Percentiles rank a stretch among this genome's conserved stretches.
Evolutionary conservation across 768 basidiomycete species (phyloP).

Genomic region (Tricholoma terreum): DNA sequence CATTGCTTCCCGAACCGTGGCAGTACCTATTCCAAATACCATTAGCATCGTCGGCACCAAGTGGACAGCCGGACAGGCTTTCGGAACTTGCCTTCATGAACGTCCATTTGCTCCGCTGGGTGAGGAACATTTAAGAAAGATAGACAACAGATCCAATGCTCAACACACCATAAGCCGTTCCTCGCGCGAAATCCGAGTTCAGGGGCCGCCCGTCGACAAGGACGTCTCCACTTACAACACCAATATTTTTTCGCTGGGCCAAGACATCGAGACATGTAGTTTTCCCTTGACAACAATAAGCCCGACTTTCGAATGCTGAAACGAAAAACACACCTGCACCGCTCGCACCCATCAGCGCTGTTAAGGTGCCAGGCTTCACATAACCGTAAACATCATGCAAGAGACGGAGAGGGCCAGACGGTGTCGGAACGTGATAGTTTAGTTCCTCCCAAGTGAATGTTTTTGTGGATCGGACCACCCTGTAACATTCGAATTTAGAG

Average conservation of each 20-base stretch:
- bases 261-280: constrained; percentile 76
- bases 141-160: constrained; percentile 15
- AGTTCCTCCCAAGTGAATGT: constrained; percentile 81
- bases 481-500: background rate
- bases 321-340: constrained; percentile 53
- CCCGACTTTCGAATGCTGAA: background rate
- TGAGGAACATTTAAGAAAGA: constrained; percentile 19
- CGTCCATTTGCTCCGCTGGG: constrained; percentile 78
- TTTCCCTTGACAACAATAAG: constrained; percentile 44
- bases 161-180: constrained; percentile 71
- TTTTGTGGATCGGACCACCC: constrained; percentile 25
- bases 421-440: constrained; percentile 73
- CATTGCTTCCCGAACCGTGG: constrained; percentile 82
- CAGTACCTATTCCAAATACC: constrained; percentile 39
- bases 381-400: constrained; percentile 78
- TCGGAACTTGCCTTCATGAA: constrained; percentile 54
- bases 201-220: constrained; percentile 65
- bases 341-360: constrained; percentile 85
- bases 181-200: constrained; percentile 50
- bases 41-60: background rate
- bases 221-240: constrained; percentile 60
- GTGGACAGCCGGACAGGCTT: background rate
- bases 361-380: constrained; percentile 83
- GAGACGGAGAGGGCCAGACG: constrained; percentile 55
- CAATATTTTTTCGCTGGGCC: constrained; percentile 70